phyloP scores from a whole-genome alignment of 2,329 filamentous ascomycete species.

The Leptographium lundbergii region DNA sequence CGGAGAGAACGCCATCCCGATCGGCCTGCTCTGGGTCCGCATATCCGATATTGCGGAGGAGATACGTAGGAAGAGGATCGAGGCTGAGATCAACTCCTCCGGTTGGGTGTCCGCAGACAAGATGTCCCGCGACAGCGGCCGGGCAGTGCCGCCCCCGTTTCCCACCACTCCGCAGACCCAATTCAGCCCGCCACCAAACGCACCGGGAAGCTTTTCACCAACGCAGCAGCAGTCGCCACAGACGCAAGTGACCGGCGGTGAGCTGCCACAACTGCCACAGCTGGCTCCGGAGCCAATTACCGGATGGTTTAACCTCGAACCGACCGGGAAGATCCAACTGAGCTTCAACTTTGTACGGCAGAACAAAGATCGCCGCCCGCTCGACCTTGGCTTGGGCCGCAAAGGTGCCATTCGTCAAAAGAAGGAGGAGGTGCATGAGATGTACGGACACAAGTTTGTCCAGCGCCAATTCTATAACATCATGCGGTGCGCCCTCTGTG shows the following conservation, averaged over 20 bases:
- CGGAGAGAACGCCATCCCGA: constrained; percentile 78
- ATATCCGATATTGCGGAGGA: constrained; percentile 97
- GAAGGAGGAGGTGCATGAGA: constrained; percentile 96
- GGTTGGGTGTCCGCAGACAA: constrained; percentile 97
- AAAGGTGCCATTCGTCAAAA: constrained; percentile 94
- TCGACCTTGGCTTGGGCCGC: constrained; percentile 82
- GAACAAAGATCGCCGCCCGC: constrained; percentile 65
- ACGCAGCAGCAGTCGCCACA: constrained; percentile 13
- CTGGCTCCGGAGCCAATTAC: constrained; percentile 57
- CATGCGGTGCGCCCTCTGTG: constrained; percentile 96
- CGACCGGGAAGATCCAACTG: constrained; percentile 82
- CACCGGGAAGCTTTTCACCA: constrained; percentile 20
- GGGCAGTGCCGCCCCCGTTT: constrained; percentile 40
- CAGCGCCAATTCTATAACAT: constrained; percentile 99
- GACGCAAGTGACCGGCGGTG: constrained; percentile 8
- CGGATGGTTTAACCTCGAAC: constrained; percentile 94
- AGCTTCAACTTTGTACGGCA: constrained; percentile 89
- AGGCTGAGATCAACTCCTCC: constrained; percentile 85
- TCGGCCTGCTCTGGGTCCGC: constrained; percentile 89
- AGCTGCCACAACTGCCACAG: constrained; percentile 27
- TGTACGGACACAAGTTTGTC: constrained; percentile 98
- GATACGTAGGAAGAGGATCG: constrained; percentile 92
- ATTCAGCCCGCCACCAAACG: constrained; percentile 31
- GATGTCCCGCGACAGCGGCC: constrained; percentile 50
- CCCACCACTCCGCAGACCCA: constrained; percentile 39